Conservation (phyloP, 2,329 filamentous ascomycete species). For the Whalleya microplaca region DNA sequence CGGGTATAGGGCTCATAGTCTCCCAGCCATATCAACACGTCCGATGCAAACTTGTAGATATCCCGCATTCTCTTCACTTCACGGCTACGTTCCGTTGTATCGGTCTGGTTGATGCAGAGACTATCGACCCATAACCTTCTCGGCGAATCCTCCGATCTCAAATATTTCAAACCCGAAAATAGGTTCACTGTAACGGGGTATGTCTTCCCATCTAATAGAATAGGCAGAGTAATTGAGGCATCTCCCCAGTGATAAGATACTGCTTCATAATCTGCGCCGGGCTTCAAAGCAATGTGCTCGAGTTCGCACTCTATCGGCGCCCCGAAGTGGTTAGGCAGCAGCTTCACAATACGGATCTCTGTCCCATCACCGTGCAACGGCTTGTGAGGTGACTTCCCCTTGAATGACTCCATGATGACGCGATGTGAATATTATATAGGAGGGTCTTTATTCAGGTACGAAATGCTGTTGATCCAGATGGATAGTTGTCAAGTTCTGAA, state of each 20-base stretch:
- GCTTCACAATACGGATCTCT: conserved; percentile 21
- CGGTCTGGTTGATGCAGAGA: conserved; percentile 25
- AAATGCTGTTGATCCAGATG: background rate
- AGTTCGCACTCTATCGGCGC: conserved; percentile 21
- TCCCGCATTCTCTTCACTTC: conserved; percentile 22
- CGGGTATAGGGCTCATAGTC: conserved; percentile 13
- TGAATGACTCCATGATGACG: background rate
- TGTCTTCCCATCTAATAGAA: conserved; percentile 11
- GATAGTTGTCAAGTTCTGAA: background rate
- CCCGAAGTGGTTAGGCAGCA: conserved; percentile 12
- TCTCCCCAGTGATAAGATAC: conserved; percentile 28
- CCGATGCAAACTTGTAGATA: conserved; percentile 13
- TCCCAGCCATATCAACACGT: conserved; percentile 17
- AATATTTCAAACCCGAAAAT: conserved; percentile 6
- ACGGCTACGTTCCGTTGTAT: conserved; percentile 10
- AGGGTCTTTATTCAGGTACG: background rate
- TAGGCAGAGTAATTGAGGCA: conserved; percentile 15
- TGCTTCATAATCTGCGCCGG: conserved; percentile 18
- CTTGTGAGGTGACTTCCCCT: background rate
- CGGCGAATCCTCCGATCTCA: conserved; percentile 16
- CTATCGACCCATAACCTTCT: conserved; percentile 23
- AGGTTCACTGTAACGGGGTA: conserved; percentile 24
- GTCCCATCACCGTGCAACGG: background rate
- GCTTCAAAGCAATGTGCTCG: conserved; percentile 13
- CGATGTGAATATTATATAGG: background rate